Base-by-base conservation (phyloP, 176 grass and related monocot genomes). In the Avena insularis region DNA sequence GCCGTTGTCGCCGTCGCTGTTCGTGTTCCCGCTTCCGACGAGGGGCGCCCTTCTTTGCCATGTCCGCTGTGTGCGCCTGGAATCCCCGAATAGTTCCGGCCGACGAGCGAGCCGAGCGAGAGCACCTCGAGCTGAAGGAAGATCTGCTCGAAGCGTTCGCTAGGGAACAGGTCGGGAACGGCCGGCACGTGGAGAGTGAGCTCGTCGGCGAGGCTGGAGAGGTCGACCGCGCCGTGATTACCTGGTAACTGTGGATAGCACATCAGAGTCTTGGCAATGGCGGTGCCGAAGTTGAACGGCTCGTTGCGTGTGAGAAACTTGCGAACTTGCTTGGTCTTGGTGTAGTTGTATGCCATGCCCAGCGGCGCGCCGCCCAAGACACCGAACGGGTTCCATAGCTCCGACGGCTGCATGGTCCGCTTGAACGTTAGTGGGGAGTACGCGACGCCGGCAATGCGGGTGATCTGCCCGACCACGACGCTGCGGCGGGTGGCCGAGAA, bases 101-200 rank as follows among this genome's bases (percentile, higher is more conserved):
- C 92, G 62, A 94, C 54, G 76, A 94, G 78, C 10, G 90, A 59
- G 6, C 82, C 90, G 40, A 97, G 74, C 0, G 95, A 90, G 71
- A 97, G 86, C 67, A 97, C 83, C 72, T 97, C 92, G 12, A 97
- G 86, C 83, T 88, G 86, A 27, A 97, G 79, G 82, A 92, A 94
- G 4, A 82, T 78, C 27, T 66, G 76, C 45, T 94, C 76, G 21
- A 77, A 91, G 73, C 81, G 74, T 48, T 71, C 82, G 7, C 69
- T 81, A 2, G 84, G 81, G 81, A 87, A 50, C 19, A 78, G 78
- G n/a, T 92, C 71, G 0, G 86, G 88, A 58, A 92, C 83, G 12
- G 86, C 88, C 3, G 78, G 35, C 53, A 92, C 83, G 57, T 90
- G 87, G 14, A 97, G 78, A 0, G 79, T 88, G 33, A 97, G 90